Evolutionary conservation across 2,329 filamentous ascomycete genomes (phyloP).

Genomic region (Trichoderma harzianum): DNA sequence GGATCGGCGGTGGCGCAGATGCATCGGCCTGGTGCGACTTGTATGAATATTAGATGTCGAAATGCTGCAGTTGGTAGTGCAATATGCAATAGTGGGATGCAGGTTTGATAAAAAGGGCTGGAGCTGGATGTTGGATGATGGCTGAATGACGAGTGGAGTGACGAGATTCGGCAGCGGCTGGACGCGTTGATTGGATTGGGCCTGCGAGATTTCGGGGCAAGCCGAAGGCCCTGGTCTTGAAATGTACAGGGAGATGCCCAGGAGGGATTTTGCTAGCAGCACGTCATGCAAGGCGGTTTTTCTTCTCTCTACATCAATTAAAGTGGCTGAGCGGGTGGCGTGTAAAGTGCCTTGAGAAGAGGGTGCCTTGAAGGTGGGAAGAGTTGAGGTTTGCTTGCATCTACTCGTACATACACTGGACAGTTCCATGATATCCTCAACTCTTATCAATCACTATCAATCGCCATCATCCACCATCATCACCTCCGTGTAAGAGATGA

Average conservation of each 20-base stretch:
- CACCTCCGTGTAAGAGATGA: background rate
- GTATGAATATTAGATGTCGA: background rate
- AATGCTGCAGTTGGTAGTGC: background rate
- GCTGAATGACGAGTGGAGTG: background rate
- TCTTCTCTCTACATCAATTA: background rate
- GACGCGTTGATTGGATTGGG: background rate
- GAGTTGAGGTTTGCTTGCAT: background rate
- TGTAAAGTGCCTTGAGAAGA: background rate
- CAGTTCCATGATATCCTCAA: too few relatives aligned
- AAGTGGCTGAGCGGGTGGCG: background rate
- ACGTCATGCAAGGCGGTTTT: background rate
- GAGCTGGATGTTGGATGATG: background rate
- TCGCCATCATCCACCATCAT: background rate
- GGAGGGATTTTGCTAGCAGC: background rate
- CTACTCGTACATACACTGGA: background rate
- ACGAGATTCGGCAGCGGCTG: background rate
- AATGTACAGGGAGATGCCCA: background rate
- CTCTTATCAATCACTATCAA: too few relatives aligned
- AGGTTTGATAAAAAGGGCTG: background rate
- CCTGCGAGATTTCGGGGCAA: constrained; percentile 1
- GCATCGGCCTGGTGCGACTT: constrained; percentile 11
- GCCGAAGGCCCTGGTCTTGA: background rate
- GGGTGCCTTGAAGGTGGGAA: background rate
- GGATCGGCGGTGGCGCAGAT: background rate
- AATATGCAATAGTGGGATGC: background rate